phyloP scores from a whole-genome alignment of 1,139 yeast species.

The Hyphopichia fennica region DNA sequence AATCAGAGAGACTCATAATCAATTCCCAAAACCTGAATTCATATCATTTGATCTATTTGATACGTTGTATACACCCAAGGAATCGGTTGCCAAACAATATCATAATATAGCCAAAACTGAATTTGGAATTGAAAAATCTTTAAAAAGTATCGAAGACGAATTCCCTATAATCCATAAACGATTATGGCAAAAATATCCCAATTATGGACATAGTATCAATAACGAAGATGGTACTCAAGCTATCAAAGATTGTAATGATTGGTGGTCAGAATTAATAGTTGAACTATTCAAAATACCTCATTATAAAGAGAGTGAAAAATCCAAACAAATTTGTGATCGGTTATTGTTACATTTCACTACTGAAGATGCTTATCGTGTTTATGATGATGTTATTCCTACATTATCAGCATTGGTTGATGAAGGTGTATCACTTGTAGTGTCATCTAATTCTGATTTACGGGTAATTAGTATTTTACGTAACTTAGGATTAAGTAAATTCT shows the following conservation, averaged over 20 bases:
- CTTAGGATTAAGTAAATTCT: conserved; percentile 41
- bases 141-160: conserved; percentile 22
- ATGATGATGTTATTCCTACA: conserved; percentile 54
- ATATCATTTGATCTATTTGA: conserved; percentile 70
- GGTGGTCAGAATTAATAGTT: conserved; percentile 61
- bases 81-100: conserved; percentile 55
- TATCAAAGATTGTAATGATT: conserved; percentile 34
- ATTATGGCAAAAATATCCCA: conserved; percentile 44
- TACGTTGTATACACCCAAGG: conserved; percentile 59
- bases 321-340: conserved; percentile 31
- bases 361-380: conserved; percentile 51
- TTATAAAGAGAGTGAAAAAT: conserved; percentile 13
- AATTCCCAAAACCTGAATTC: conserved; percentile 45
- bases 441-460: conserved; percentile 64
- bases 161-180: conserved; percentile 30
- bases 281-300: conserved; percentile 37
- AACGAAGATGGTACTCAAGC: too few relatives aligned
- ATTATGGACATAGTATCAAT: conserved; percentile 50
- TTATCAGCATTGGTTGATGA: conserved; percentile 30
- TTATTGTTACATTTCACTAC: conserved; percentile 50
- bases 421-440: conserved; percentile 42
- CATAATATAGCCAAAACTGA: conserved; percentile 40
- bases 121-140: conserved; percentile 42
- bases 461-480: conserved; percentile 43
- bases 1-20: conserved; percentile 29